Evolutionary conservation across 2,329 filamentous ascomycete species (phyloP).

Genomic region (Coleophoma crateriformis): DNA sequence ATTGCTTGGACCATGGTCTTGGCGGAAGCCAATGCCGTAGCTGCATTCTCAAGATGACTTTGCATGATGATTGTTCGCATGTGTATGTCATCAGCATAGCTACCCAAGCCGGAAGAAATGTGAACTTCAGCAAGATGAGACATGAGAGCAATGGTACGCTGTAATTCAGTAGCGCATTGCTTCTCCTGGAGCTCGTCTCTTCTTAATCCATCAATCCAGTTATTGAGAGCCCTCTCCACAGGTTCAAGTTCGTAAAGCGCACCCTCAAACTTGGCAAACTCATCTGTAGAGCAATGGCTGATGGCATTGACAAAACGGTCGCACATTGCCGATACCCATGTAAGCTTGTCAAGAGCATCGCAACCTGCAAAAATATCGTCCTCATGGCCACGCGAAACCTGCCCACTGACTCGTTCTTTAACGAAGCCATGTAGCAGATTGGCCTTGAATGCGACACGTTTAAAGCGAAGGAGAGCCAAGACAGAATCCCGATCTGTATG

Average conservation of each 20-base stretch:
- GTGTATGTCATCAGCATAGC: constrained; percentile 72
- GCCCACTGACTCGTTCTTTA: constrained; percentile 68
- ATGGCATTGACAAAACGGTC: constrained; percentile 80
- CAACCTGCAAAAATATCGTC: constrained; percentile 77
- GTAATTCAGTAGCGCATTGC: constrained; percentile 74
- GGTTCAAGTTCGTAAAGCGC: constrained; percentile 85
- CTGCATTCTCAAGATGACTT: constrained; percentile 74
- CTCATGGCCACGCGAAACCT: constrained; percentile 61
- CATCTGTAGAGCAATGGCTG: constrained; percentile 67
- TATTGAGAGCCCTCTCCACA: constrained; percentile 82
- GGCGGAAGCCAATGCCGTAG: constrained; percentile 58
- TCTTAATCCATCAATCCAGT: constrained; percentile 79
- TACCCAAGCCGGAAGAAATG: constrained; percentile 62
- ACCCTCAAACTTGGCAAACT: constrained; percentile 74
- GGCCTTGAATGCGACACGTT: constrained; percentile 83
- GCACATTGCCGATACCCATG: constrained; percentile 78
- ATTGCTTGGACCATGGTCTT: constrained; percentile 63
- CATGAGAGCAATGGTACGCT: constrained; percentile 80
- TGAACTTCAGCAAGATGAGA: constrained; percentile 81
- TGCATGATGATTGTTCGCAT: constrained; percentile 75
- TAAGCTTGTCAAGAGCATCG: constrained; percentile 78
- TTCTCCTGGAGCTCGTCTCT: constrained; percentile 82
- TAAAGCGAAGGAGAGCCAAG: constrained; percentile 83
- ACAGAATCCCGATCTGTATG: constrained; percentile 78
- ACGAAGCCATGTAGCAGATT: constrained; percentile 72